phyloP scores from a whole-genome alignment of 345 rosid genomes.

The Trapa bicornis region DNA sequence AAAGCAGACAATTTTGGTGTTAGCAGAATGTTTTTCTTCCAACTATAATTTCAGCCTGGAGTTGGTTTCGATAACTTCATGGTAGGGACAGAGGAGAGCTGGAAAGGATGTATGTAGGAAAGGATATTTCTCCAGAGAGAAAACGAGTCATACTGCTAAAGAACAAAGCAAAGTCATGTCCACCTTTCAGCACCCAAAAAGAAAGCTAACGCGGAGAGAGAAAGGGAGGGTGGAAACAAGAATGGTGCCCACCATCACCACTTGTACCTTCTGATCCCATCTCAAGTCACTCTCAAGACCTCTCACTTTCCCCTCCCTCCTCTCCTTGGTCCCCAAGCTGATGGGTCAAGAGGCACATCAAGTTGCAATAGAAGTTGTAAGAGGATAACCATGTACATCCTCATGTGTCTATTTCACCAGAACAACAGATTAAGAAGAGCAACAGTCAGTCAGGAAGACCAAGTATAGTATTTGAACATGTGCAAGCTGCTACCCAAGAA shows the following conservation, averaged over 20 bases:
- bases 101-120: too few relatives aligned
- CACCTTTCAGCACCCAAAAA: neutral
- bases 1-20: too few relatives aligned
- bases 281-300: constrained; percentile 1
- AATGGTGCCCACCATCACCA: constrained; percentile 1
- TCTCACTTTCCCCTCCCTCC: neutral
- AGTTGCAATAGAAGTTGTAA: neutral
- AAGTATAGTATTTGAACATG: neutral
- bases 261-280: constrained; percentile 6
- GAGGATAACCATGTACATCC: neutral
- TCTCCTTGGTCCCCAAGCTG: neutral
- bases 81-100: too few relatives aligned
- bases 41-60: too few relatives aligned
- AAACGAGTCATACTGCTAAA: too few relatives aligned
- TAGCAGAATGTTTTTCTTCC: too few relatives aligned
- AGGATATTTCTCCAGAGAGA: too few relatives aligned
- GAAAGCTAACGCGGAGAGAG: neutral
- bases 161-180: too few relatives aligned
- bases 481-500: too few relatives aligned
- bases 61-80: too few relatives aligned
- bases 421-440: too few relatives aligned
- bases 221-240: neutral
- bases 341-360: neutral
- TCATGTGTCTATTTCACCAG: too few relatives aligned
- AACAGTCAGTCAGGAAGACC: neutral